phyloP scores from a whole-genome alignment of 1,284 basidiomycete genomes.

The Papiliotrema terrestris region DNA sequence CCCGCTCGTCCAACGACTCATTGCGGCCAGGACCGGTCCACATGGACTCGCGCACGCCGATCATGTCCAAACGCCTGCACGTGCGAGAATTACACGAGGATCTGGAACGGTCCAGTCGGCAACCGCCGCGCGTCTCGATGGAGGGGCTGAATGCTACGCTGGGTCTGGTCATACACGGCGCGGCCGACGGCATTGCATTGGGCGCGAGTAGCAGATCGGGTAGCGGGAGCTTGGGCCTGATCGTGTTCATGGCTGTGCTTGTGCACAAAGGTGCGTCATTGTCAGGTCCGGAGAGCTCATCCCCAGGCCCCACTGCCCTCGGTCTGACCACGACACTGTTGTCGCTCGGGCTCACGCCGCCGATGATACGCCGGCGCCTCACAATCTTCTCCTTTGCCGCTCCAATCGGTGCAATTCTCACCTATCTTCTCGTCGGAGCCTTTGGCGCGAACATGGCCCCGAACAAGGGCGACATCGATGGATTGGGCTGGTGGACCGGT shows the following conservation, averaged over 20 bases:
- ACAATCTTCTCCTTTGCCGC: slow-evolving; percentile 76
- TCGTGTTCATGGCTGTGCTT: slow-evolving; percentile 82
- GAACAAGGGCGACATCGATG: slow-evolving; percentile 18
- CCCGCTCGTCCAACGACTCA: slow-evolving; percentile 3
- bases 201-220: slow-evolving; percentile 58
- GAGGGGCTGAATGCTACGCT: slow-evolving; percentile 66
- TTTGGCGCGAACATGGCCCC: slow-evolving; percentile 47
- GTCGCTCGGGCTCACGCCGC: slow-evolving; percentile 63
- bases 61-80: slow-evolving; percentile 35
- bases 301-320: slow-evolving; percentile 73
- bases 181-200: slow-evolving; percentile 85
- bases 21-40: slow-evolving; percentile 18
- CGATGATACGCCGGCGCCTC: slow-evolving; percentile 68
- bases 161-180: slow-evolving; percentile 77
- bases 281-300: neutral
- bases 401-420: slow-evolving; percentile 67
- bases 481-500: slow-evolving; percentile 61
- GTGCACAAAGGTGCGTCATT: slow-evolving; percentile 73
- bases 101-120: slow-evolving; percentile 6
- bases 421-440: slow-evolving; percentile 62
- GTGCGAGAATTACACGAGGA: slow-evolving; percentile 17
- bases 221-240: slow-evolving; percentile 57
- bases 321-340: slow-evolving; percentile 77
- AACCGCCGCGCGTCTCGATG: slow-evolving; percentile 9
- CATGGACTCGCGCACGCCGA: slow-evolving; percentile 31